These are phyloP conservation scores for Fusarium sp. DNA, from an alignment of 2,329 filamentous ascomycete genomes.

Conservation along the genomic window DNA sequence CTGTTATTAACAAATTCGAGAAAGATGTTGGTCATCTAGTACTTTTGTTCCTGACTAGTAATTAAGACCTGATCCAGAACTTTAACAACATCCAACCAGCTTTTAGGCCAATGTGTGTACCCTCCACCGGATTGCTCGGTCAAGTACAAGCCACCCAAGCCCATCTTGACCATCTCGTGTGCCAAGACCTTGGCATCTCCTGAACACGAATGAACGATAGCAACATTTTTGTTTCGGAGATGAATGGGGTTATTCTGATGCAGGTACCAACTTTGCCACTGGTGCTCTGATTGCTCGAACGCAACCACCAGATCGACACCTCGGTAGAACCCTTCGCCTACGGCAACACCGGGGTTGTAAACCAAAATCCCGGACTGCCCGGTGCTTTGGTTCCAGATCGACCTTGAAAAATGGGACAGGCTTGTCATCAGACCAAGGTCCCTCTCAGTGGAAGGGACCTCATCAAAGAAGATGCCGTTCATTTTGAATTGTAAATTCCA, in stretches of 20 bases:
- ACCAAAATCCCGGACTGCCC: not conserved
- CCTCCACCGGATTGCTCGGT: conserved; percentile 34
- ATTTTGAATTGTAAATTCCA: conserved; percentile 31
- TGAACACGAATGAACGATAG: conserved; percentile 30
- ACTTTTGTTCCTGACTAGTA: too few relatives aligned
- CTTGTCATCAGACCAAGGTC: conserved; percentile 2
- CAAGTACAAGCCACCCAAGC: conserved; percentile 30
- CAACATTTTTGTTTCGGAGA: conserved; percentile 15
- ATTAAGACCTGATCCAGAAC: not conserved
- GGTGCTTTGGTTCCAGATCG: not conserved
- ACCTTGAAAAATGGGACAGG: conserved; percentile 26
- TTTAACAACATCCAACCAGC: not conserved
- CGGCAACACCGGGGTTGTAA: conserved; percentile 5
- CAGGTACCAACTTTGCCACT: conserved; percentile 4
- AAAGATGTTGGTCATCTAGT: too few relatives aligned
- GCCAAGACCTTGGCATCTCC: conserved; percentile 17
- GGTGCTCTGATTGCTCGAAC: conserved; percentile 9
- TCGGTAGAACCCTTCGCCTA: not conserved
- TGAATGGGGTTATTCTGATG: not conserved
- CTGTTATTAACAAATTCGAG: too few relatives aligned
- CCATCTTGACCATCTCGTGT: conserved; percentile 8
- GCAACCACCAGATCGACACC: not conserved
- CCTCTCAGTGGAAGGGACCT: conserved; percentile 18
- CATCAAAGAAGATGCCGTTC: conserved; percentile 40
- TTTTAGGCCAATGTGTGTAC: conserved; percentile 31